Base-by-base conservation (phyloP, 768 basidiomycete genomes). In the Phaeotremella skinneri region DNA sequence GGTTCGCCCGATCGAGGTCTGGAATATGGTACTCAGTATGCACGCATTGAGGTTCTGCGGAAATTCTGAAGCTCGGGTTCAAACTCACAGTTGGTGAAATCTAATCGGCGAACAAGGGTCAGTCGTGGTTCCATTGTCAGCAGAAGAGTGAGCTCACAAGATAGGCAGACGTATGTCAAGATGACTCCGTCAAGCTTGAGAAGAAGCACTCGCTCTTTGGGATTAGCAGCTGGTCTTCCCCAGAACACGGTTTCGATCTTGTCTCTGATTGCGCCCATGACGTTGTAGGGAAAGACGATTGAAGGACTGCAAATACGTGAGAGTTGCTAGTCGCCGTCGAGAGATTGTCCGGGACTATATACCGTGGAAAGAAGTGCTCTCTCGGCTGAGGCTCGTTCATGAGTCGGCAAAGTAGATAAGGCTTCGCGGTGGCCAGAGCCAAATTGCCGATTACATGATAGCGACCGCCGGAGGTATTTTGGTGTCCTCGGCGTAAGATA, bases 91-190 rank as follows among this genome's bases (percentile, higher is more conserved):
- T 63, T 64, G 48, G 59, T 52, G 23, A 68, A 64, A 27, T 65
- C 63, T 64, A 34, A 7, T 2, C 26, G 13, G 25, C 25, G 25
- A n/a, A 49, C n/a, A n/a, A 27, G 37, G 9, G 34, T 37, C 34
- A 37, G 34, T 17, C n/a, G 9, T 7, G 17, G 17, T 17, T 55
- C 25, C 7, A 48, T n/a, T n/a, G n/a, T n/a, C 9, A 4, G 5
- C 39, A 21, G 26, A 11, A 27, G 5, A 45, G 23, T 45, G 32
- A 16, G 30, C 20, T 30, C 27, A 64, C 63, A 65, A 2, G 64
- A 60, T 21, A 69, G 43, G 41, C 67, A 69, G 55, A 63, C 61
- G 52, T 66, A 69, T 21, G 61, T 57, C 42, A 53, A 25, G n/a
- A 53, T 53, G 17, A 41, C 52, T 25, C 9, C 11, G 37, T 53